Evolutionary conservation across 345 rosid genomes (phyloP).

Genomic region (Tarenaya hassleriana): DNA sequence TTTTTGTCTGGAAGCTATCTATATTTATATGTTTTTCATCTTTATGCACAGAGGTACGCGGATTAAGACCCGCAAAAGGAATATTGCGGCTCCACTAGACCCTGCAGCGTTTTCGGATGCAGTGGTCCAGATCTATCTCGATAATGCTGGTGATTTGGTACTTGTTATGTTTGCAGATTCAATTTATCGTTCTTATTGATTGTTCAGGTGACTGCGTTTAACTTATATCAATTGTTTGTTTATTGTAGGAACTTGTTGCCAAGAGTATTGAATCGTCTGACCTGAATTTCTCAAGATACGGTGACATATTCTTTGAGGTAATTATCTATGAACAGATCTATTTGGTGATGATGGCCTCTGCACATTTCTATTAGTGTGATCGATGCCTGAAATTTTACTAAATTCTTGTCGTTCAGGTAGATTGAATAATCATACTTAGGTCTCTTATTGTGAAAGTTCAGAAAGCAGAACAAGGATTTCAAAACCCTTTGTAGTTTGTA

Average conservation of each 20-base stretch:
- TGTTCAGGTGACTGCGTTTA: background rate
- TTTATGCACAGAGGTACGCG: constrained; percentile 77
- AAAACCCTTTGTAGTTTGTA: too few species aligned
- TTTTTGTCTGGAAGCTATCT: background rate
- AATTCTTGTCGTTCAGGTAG: background rate
- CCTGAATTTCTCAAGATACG: constrained; percentile 91
- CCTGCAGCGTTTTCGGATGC: constrained; percentile 98
- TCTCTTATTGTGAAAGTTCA: too few species aligned
- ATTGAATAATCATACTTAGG: background rate
- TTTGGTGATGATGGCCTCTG: background rate
- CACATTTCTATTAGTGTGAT: background rate
- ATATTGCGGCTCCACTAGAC: constrained; percentile 92
- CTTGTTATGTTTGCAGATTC: background rate
- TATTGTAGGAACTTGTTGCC: constrained; percentile 74
- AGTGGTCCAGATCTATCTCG: constrained; percentile 93
- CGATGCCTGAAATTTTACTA: background rate
- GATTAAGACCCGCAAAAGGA: constrained; percentile 99
- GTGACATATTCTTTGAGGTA: constrained; percentile 49
- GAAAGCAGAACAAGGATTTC: background rate
- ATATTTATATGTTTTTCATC: background rate
- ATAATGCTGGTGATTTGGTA: constrained; percentile 98
- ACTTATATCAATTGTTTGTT: constrained; percentile 1
- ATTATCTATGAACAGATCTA: constrained; percentile 19
- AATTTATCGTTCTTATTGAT: background rate
- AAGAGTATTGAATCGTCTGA: constrained; percentile 80